Percentiles rank a stretch among this genome's conserved stretches.
Evolutionary conservation across 1,139 yeast species (phyloP).

Genomic region (Candida sp.): DNA sequence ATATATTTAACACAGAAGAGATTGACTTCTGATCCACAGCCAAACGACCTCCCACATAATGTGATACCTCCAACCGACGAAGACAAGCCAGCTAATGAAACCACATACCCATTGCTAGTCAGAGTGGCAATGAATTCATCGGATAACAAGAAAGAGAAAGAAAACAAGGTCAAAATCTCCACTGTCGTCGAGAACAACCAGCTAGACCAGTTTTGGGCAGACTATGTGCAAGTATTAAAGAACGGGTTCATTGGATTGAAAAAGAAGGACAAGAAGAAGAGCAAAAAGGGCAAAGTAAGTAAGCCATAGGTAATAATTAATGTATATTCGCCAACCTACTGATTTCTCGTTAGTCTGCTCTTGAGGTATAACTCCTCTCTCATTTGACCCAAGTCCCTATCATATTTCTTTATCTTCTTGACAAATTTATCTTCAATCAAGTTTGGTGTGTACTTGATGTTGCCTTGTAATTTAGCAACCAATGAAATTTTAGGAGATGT

Average conservation of each 20-base stretch:
- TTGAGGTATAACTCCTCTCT: constrained; percentile 50
- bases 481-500: constrained; percentile 61
- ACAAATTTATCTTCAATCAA: constrained; percentile 43
- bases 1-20: constrained; percentile 50
- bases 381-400: constrained; percentile 61
- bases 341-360: neutral
- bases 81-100: constrained; percentile 16
- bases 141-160: constrained; percentile 34
- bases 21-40: constrained; percentile 23
- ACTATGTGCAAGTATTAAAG: constrained; percentile 67
- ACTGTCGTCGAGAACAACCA: constrained; percentile 64
- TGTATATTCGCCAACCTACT: neutral
- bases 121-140: constrained; percentile 64
- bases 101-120: constrained; percentile 51
- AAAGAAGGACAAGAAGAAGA: constrained; percentile 57
- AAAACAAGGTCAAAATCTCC: constrained; percentile 56
- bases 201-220: constrained; percentile 71
- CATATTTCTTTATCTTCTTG: constrained; percentile 56
- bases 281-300: constrained; percentile 26
- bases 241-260: constrained; percentile 57
- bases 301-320: constrained; percentile 9
- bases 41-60: constrained; percentile 40
- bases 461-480: constrained; percentile 63
- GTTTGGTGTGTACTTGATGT: constrained; percentile 15
- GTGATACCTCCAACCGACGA: constrained; percentile 23